Percentiles rank a stretch among this genome's conserved stretches.
These are phyloP conservation scores for Conoideocrella luteorostrata DNA, from an alignment of 2,329 filamentous ascomycete species.

Conservation along the genomic window DNA sequence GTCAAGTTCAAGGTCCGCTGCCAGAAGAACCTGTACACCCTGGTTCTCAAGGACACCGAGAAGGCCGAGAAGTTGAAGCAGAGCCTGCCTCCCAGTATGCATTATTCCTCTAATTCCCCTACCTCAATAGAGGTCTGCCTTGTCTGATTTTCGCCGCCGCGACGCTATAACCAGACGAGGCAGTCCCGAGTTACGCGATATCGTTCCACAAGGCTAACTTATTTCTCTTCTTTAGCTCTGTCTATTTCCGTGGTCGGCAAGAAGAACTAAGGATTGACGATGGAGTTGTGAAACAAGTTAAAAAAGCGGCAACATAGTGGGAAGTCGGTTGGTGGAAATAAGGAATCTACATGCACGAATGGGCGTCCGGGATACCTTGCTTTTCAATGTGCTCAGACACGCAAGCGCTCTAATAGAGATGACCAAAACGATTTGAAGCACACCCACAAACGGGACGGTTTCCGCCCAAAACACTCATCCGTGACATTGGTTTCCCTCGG, in stretches of 20 bases:
- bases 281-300: constrained; percentile 16
- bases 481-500: no score
- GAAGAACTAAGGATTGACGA: constrained; percentile 47
- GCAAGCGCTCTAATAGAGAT: constrained; percentile 29
- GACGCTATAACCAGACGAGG: no score
- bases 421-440: constrained; percentile 30
- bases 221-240: constrained; percentile 32
- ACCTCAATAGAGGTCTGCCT: constrained; percentile 1
- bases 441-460: no score
- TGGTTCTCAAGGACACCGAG: constrained; percentile 96
- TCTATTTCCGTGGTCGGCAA: constrained; percentile 48
- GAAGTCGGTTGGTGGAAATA: constrained; percentile 18
- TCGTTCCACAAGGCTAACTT: not conserved
- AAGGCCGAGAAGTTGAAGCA: constrained; percentile 99
- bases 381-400: constrained; percentile 39
- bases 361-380: constrained; percentile 52
- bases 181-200: not conserved
- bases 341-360: constrained; percentile 36
- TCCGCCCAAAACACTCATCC: no score
- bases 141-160: not conserved
- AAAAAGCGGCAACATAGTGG: constrained; percentile 2
- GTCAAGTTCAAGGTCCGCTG: constrained; percentile 99
- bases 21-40: constrained; percentile 92
- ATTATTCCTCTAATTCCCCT: constrained; percentile 7
- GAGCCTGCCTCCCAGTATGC: constrained; percentile 92